phyloP scores from a whole-genome alignment of 495 filamentous ascomycete species.

The Trichocladium uniseriatum region DNA sequence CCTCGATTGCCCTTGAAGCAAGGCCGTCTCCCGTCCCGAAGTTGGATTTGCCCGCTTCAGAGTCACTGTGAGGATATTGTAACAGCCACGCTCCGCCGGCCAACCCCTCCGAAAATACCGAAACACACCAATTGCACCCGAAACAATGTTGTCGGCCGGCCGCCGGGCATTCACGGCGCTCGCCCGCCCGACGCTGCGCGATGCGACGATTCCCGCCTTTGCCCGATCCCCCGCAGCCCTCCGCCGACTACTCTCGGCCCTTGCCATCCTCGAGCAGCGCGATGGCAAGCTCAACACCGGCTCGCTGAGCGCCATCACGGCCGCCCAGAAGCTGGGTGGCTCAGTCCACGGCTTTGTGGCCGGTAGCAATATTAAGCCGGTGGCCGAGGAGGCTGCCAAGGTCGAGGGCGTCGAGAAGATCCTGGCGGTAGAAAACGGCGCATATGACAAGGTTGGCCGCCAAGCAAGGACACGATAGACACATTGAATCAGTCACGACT shows the following conservation, averaged over 20 bases:
- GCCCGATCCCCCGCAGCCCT: slow-evolving; percentile 35
- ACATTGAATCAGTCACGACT: too few species aligned
- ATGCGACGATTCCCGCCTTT: slow-evolving; percentile 21
- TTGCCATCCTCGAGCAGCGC: slow-evolving; percentile 87
- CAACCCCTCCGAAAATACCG: not conserved
- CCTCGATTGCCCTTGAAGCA: slow-evolving; percentile 3
- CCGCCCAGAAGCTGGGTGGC: slow-evolving; percentile 79
- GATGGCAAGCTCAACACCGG: slow-evolving; percentile 77
- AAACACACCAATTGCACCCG: slow-evolving; percentile 8
- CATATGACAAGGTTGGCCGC: slow-evolving; percentile 73
- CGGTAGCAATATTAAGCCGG: slow-evolving; percentile 66
- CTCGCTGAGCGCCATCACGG: slow-evolving; percentile 78
- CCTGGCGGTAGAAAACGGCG: slow-evolving; percentile 74
- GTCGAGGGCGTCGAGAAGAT: slow-evolving; percentile 86
- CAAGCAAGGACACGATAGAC: not conserved
- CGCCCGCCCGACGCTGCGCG: slow-evolving; percentile 18
- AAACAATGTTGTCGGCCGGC: slow-evolving; percentile 19
- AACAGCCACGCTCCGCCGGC: not conserved
- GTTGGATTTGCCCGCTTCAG: too few species aligned
- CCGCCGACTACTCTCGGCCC: slow-evolving; percentile 70
- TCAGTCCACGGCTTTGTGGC: slow-evolving; percentile 80
- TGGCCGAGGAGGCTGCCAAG: slow-evolving; percentile 82
- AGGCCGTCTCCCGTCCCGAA: not conserved
- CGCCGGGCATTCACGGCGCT: slow-evolving; percentile 26
- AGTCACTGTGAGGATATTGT: too few species aligned